Base-by-base conservation (phyloP, 1,139 yeast genomes). In the Blastobotrys capitulatus region DNA sequence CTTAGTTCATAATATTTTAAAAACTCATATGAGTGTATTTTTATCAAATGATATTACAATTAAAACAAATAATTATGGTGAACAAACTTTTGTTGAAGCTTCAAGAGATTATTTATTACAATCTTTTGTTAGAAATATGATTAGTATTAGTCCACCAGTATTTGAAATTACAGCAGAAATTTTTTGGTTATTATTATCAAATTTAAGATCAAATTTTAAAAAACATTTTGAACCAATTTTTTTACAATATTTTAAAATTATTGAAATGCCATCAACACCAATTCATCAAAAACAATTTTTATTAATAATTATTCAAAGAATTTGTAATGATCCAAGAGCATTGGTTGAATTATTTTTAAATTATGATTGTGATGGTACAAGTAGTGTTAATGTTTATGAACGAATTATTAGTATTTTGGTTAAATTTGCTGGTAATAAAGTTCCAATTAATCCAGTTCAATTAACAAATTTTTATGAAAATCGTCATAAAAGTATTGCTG, bases 161-260 rank as follows among this genome's bases (percentile, higher is more conserved):
- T 94, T 86, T 67, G 97, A 92, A 62, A 79, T 92, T 19, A 83
- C 95, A 1, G 76, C 94, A 44, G 98, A 94, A 65, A 89, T 94
- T 18, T 89, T 90, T 68, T 92, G 97, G 96, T 71, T 90, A 45
- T 74, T 94, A 57, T 74, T 90, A 44, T 80, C 90, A 20, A 86
- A 89, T 59, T 72, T 94, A 59, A 79, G 98, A 61, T 78, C 86
- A 6, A 94, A 86, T 58, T 89, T 92, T 70, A 90, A 90, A 65
- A 78, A 84, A 58, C 98, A 92, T 65, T 86, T 94, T 45, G 96
- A 96, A 1, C 96, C 94, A 0, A 87, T 94, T 62, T 79, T 92
- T 72, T 86, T 84, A 49, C 97, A 92, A 63, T 94, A 92, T 66
- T 86, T 92, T 69, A 97, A 97, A 4, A 88, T 94, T 42, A 79